Conservation (phyloP, 305 asterid species). For the Withania somnifera region DNA sequence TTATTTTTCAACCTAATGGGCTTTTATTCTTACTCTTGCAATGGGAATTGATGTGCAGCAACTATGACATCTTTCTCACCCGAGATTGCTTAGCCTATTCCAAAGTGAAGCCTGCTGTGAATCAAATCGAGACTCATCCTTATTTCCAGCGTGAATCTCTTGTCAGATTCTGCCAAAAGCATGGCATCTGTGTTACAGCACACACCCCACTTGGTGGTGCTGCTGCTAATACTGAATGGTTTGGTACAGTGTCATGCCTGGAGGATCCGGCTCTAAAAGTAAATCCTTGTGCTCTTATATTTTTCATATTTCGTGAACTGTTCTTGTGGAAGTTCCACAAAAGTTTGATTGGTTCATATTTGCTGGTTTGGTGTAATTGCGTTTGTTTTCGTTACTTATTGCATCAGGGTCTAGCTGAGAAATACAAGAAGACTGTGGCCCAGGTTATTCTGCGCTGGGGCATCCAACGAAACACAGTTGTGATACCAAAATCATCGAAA, state of each 20-base stretch:
- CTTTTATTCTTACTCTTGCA: not conserved
- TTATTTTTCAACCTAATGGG: not conserved
- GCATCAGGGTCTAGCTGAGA: constrained; percentile 47
- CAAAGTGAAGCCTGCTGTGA: constrained; percentile 59
- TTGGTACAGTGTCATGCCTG: constrained; percentile 56
- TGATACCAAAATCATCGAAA: constrained; percentile 65
- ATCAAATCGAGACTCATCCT: constrained; percentile 68
- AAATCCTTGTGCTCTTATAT: not conserved
- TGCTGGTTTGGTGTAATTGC: not conserved
- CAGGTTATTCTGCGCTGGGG: constrained; percentile 68
- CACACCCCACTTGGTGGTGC: constrained; percentile 79
- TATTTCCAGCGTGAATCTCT: constrained; percentile 68
- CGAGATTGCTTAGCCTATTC: constrained; percentile 64
- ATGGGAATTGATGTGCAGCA: constrained; percentile 31
- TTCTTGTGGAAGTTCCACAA: not conserved
- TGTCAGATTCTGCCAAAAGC: constrained; percentile 66
- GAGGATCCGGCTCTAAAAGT: constrained; percentile 52
- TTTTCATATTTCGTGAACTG: not conserved
- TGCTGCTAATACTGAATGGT: constrained; percentile 47
- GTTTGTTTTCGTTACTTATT: not conserved
- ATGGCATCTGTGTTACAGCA: constrained; percentile 51
- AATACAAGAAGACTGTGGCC: constrained; percentile 48
- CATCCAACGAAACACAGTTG: constrained; percentile 39
- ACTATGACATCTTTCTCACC: constrained; percentile 53
- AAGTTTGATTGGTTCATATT: not conserved